Base-by-base conservation (phyloP, 2,329 filamentous ascomycete genomes). In the Scedosporium boydii region DNA sequence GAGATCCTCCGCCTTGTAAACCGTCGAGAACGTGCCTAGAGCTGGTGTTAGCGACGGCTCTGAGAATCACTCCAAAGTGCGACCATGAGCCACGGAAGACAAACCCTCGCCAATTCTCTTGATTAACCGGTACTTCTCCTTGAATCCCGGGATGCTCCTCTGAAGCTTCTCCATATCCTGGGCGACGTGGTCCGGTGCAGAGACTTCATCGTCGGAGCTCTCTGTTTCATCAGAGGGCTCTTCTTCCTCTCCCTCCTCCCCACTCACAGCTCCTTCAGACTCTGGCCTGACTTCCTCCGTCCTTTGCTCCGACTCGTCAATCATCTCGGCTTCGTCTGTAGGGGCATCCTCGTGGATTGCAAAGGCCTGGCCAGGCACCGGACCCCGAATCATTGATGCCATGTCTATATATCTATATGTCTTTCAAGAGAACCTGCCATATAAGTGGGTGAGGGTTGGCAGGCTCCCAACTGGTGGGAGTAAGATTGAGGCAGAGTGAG, bases 1-100 rank as follows among this genome's bases (percentile, higher is more conserved):
- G 27, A 98, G 77, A 72, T 99, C 95, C 74, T 98, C 92, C 21
- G 96, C 95, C 75, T 99, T 99, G 82, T 99, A 99, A 12, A 99
- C 95, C 1, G 95, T 98, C 0, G 95, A 98, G 73, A 99, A 99
- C 1, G 95, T 99, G 63, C 95, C 92, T 96, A 67, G 7, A 42
- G 58, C 53, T 57, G 64, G 68, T 60, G 70, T 65, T 29, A 57
- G 44, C 21, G 51, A 48, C 5, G 42, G 51, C 5, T 59, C 23
- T n/a, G 10, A 12, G 16, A 29, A 61, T 55, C 7, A 58, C 14
- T 48, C 16, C 7, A 10, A 57, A 61, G 14, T 21, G 3, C 29
- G 16, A 56, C 26, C 9, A 16, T 9, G 18, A 42, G 60, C 59
- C 61, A 21, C 64, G 69, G 57, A 69, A 5, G 38, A 68, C 70